Conservation (phyloP, 306 rosid species). For the Leucaena leucocephala region DNA sequence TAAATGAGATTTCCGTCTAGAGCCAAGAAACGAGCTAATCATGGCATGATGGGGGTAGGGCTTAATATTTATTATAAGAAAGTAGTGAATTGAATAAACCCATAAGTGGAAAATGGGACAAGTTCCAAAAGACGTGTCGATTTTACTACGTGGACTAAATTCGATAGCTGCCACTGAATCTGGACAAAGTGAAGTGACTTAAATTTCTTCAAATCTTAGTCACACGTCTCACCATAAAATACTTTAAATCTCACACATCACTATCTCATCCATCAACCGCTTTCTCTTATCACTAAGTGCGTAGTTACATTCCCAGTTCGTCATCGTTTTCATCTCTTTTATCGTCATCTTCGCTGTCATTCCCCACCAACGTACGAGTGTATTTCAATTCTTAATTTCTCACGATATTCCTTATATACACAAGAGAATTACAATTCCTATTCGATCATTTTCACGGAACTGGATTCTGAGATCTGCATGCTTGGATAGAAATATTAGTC, state of each 20-base stretch:
- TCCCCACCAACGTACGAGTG: background rate
- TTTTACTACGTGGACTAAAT: conserved; percentile 60
- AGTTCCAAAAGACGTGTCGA: conserved; percentile 47
- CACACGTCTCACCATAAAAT: conserved; percentile 36
- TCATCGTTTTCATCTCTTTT: conserved; percentile 38
- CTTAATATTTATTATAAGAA: conserved; percentile 26
- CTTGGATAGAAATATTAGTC: background rate
- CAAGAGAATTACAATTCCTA: background rate
- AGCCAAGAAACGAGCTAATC: conserved; percentile 36
- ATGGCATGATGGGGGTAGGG: conserved; percentile 35
- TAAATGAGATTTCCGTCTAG: background rate
- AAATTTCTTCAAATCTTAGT: conserved; percentile 40
- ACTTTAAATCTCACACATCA: conserved; percentile 44
- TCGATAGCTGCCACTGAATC: conserved; percentile 62
- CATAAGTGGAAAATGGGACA: conserved; percentile 9
- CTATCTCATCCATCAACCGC: conserved; percentile 24
- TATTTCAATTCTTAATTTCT: background rate
- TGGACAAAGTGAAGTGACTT: conserved; percentile 43
- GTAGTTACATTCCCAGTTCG: conserved; percentile 34
- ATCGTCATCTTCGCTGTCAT: conserved; percentile 41
- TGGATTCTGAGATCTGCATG: background rate
- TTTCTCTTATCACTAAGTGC: conserved; percentile 33
- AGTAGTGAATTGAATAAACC: conserved; percentile 41
- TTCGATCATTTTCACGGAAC: conserved; percentile 5
- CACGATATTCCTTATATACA: background rate